Conservation (phyloP, 1,139 yeast genomes). For the Yarrowia galli region DNA sequence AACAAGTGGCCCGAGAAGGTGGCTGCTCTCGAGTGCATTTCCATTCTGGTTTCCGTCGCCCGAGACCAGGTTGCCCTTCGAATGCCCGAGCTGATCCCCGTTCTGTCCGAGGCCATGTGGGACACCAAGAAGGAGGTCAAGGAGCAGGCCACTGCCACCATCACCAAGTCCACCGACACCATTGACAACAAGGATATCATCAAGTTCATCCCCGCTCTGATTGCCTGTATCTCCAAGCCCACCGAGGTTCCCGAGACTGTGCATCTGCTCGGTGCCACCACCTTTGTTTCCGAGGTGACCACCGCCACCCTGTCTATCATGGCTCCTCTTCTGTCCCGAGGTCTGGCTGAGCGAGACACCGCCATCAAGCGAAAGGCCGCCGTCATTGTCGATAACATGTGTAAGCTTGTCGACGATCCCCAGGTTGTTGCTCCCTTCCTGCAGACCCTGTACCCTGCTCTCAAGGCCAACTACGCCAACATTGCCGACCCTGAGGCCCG, state of each 20-base stretch:
- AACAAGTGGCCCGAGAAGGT: conserved; percentile 99
- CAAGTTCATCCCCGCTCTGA: conserved; percentile 97
- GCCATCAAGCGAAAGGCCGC: conserved; percentile 99
- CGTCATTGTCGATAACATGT: conserved; percentile 99
- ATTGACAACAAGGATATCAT: conserved; percentile 99
- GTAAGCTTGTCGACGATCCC: conserved; percentile 99
- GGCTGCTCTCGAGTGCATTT: conserved; percentile 82
- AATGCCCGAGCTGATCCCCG: conserved; percentile 99
- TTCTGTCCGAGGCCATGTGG: conserved; percentile 99
- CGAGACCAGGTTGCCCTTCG: conserved; percentile 96
- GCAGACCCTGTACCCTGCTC: conserved; percentile 93
- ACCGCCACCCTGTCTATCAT: conserved; percentile 98
- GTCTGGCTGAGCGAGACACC: conserved; percentile 99
- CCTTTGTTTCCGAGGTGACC: conserved; percentile 99
- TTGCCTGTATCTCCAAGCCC: conserved; percentile 96
- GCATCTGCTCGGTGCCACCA: conserved; percentile 98
- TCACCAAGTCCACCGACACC: conserved; percentile 95
- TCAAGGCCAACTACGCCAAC: conserved; percentile 90
- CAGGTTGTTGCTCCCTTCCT: conserved; percentile 99
- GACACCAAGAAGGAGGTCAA: conserved; percentile 98
- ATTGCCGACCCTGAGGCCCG: conserved; percentile 99
- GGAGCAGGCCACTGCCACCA: conserved; percentile 93
- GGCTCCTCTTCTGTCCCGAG: conserved; percentile 99
- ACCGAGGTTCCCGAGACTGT: conserved; percentile 98
- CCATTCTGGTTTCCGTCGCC: conserved; percentile 91